phyloP scores from a whole-genome alignment of 805 yeast genomes.

The Nakazawaea populi region DNA sequence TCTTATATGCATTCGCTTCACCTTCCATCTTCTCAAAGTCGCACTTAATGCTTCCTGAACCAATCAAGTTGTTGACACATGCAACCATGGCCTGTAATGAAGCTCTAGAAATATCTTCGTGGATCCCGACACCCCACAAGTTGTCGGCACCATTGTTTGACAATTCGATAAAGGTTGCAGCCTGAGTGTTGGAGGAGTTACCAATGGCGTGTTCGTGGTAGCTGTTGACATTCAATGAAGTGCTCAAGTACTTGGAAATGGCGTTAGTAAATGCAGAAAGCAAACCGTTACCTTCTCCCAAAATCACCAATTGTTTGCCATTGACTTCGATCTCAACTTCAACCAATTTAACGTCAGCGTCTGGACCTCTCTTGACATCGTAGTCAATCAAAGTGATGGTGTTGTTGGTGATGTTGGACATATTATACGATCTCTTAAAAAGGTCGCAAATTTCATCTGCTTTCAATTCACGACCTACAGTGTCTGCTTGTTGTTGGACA shows the following conservation, averaged over 20 bases:
- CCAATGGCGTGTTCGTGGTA: constrained; percentile 74
- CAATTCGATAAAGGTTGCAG: constrained; percentile 68
- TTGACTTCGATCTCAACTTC: constrained; percentile 33
- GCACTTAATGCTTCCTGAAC: constrained; percentile 10
- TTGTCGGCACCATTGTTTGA: constrained; percentile 37
- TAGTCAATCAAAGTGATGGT: constrained; percentile 34
- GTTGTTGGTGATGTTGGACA: constrained; percentile 29
- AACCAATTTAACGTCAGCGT: constrained; percentile 35
- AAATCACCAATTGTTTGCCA: constrained; percentile 27
- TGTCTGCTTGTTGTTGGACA: constrained; percentile 62
- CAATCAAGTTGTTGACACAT: constrained; percentile 45
- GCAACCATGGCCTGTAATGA: constrained; percentile 67
- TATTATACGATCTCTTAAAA: constrained; percentile 51
- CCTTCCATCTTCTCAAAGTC: neutral
- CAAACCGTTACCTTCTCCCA: constrained; percentile 74
- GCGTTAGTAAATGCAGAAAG: constrained; percentile 70
- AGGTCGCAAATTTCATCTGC: constrained; percentile 56
- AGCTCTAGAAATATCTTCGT: constrained; percentile 86
- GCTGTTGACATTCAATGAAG: constrained; percentile 54
- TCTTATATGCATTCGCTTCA: too few relatives aligned
- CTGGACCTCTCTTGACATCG: constrained; percentile 24
- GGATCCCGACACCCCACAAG: constrained; percentile 89
- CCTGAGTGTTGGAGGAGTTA: constrained; percentile 62
- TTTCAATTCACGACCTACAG: constrained; percentile 63
- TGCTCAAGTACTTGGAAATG: constrained; percentile 43